Conservation (phyloP, 495 filamentous ascomycete species). For the Xylaria intraflava region DNA sequence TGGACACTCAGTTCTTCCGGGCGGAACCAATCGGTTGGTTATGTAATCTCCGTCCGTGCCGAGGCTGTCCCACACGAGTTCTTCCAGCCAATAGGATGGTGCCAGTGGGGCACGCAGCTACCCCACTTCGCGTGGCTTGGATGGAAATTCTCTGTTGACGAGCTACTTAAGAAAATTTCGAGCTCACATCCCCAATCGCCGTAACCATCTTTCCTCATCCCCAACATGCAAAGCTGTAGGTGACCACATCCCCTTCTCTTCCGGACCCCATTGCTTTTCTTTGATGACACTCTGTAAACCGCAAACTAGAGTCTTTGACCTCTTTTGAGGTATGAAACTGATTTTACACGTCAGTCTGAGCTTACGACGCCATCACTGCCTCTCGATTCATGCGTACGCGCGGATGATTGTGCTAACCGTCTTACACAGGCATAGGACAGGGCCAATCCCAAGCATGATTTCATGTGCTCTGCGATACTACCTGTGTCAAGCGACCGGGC, state of each 20-base stretch:
- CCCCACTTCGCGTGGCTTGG: slow-evolving; percentile 13
- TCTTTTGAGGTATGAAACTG: slow-evolving; percentile 78
- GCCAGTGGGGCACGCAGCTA: too few species aligned
- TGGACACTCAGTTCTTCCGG: neutral
- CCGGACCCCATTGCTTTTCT: slow-evolving; percentile 11
- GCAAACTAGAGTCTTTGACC: slow-evolving; percentile 99
- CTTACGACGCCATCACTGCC: slow-evolving; percentile 11
- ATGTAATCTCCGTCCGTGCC: neutral
- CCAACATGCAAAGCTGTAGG: slow-evolving; percentile 19
- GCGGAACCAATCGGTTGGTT: too few species aligned
- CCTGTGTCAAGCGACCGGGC: neutral
- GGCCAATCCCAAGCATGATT: neutral
- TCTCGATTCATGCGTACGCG: slow-evolving; percentile 1
- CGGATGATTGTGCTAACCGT: slow-evolving; percentile 15
- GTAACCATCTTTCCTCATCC: slow-evolving; percentile 5
- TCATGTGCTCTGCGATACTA: too few species aligned
- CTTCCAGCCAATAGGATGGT: slow-evolving; percentile 1
- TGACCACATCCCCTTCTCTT: slow-evolving; percentile 7
- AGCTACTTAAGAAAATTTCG: slow-evolving; percentile 7
- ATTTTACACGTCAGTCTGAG: slow-evolving; percentile 99
- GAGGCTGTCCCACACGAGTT: neutral
- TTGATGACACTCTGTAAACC: slow-evolving; percentile 69
- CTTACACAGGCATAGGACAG: slow-evolving; percentile 14
- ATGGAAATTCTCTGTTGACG: slow-evolving; percentile 17
- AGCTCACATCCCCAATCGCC: slow-evolving; percentile 9